Evolutionary conservation across 306 rosid genomes (phyloP).

Genomic region (Fragaria nilgerrensis): DNA sequence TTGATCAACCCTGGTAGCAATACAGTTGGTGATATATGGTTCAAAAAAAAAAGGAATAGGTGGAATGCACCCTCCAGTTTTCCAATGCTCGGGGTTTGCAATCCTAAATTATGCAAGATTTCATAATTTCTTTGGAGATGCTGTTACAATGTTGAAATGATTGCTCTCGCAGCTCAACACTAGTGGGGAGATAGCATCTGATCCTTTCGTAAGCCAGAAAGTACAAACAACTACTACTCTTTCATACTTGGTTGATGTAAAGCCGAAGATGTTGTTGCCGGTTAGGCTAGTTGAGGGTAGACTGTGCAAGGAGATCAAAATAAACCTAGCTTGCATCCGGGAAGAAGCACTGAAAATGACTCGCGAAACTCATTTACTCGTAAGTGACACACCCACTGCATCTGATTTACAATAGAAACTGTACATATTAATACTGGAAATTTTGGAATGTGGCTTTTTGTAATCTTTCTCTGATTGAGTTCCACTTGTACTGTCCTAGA

Average conservation of each 20-base stretch:
- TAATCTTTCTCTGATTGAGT: neutral
- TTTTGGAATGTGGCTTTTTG: neutral
- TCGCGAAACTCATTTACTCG: conserved; percentile 16
- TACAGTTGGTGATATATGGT: neutral
- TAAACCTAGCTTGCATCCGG: conserved; percentile 62
- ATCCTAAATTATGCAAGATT: no score
- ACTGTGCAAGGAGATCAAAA: conserved; percentile 70
- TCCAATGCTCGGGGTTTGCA: neutral
- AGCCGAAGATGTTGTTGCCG: conserved; percentile 85
- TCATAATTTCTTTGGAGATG: neutral
- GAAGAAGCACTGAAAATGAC: conserved; percentile 51
- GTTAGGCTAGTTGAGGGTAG: conserved; percentile 70
- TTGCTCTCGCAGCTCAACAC: conserved; percentile 40
- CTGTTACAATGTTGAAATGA: neutral
- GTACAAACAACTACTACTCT: conserved; percentile 46
- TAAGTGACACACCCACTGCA: neutral
- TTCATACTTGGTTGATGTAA: conserved; percentile 68
- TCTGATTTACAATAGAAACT: neutral
- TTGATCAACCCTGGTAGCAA: neutral
- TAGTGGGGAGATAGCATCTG: conserved; percentile 22
- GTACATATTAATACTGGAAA: neutral
- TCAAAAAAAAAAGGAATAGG: no score
- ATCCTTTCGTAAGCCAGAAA: conserved; percentile 24
- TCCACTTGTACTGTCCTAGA: neutral
- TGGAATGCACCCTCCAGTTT: no score